Evolutionary conservation across 2,329 filamentous ascomycete species (phyloP), one percentile per base, ranked within the genome.

Genomic region (Ceratocystis alfenasii): DNA sequence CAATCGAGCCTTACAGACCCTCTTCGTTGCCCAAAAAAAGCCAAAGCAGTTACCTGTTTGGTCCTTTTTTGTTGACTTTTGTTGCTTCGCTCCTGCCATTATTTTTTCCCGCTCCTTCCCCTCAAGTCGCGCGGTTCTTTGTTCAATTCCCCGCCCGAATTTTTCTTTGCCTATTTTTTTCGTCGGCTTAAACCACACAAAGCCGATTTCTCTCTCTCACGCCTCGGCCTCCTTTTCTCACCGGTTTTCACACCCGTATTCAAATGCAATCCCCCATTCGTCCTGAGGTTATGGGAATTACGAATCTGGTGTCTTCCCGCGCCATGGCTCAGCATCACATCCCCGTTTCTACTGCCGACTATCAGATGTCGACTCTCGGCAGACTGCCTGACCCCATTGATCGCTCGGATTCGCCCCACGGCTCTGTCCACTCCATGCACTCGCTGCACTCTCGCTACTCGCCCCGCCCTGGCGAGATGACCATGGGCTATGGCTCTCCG

Each of bases 341-440:
- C 48, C 68, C 72, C 44, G 72, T 73, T 20, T 70, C 48, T 68
- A 69, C 59, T 65, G 68, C 46, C 69, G 70, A 62, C 70, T 73
- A 60, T 71, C 71, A 46, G 71, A 73, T 62, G 69, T 74, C 55
- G 66, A 46, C 69, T 5, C 67, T 69, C 50, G 69, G 70, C 63
- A 69, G 69, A 48, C 67, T 71, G 63, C 68, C 70, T 33, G 70
- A 72, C 33, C 69, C 73, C 17, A 78, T 83, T 71, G 82, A 84
- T 66, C 79, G 81, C 67, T 78, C 81, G 61, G 79, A 78, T 70
- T 84, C 82, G 5, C 81, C 82, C 8, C 82, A 85, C 73, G 81
- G 81, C 66, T 84, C 82, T 15, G 82, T 84, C 70, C 79, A 81
- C 72, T 84, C 81, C 4, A 78, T 81, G 67, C 83, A 82, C 72